Percentiles rank a stretch among this genome's conserved stretches.
phyloP scores from a whole-genome alignment of 768 basidiomycete species.

The Trametes elegans region DNA sequence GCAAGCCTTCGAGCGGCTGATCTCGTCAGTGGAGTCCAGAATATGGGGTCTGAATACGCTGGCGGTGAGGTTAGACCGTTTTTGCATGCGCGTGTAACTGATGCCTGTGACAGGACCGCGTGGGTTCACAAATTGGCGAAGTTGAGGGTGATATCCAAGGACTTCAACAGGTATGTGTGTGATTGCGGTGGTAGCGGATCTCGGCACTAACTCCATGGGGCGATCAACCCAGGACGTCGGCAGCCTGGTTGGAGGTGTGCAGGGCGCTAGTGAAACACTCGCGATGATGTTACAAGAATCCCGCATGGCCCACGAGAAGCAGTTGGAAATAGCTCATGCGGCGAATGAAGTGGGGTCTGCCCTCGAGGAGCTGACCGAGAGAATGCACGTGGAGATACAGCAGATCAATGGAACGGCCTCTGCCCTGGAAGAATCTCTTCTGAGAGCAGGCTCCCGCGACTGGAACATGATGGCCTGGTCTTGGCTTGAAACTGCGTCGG shows the following conservation, averaged over 20 bases:
- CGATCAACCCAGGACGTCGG: not conserved
- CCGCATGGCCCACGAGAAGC: constrained; percentile 33
- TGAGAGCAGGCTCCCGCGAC: not conserved
- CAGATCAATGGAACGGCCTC: constrained; percentile 46
- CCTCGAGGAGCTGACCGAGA: constrained; percentile 38
- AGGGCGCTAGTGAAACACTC: constrained; percentile 29
- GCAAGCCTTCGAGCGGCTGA: not conserved
- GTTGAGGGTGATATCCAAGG: not conserved
- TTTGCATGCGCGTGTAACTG: too few relatives aligned
- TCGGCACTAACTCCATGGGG: too few relatives aligned
- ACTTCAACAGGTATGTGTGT: constrained; percentile 1
- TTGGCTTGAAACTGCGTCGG: constrained; percentile 14
- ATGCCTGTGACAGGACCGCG: not conserved
- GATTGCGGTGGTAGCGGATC: too few relatives aligned
- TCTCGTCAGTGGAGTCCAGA: not conserved
- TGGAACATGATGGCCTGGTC: not conserved
- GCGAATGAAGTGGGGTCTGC: constrained; percentile 36
- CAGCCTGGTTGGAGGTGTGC: constrained; percentile 1
- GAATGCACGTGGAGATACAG: constrained; percentile 42
- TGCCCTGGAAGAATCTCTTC: constrained; percentile 33
- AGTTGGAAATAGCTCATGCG: constrained; percentile 36
- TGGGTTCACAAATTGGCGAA: not conserved
- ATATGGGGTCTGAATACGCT: not conserved
- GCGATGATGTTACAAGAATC: constrained; percentile 33
- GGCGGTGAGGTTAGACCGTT: not conserved